phyloP scores from a whole-genome alignment of 306 rosid species.

The Trifolium repens region DNA sequence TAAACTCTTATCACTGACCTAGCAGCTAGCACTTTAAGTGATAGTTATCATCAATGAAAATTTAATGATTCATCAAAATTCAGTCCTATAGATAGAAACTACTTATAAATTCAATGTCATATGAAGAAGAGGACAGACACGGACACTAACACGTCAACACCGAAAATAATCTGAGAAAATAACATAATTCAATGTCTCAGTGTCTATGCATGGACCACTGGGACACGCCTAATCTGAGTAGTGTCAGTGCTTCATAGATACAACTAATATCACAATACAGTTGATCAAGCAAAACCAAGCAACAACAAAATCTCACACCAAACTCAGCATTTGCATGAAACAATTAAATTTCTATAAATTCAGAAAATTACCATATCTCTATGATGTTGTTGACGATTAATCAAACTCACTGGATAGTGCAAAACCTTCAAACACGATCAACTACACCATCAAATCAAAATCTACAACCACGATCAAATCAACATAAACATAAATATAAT shows the following conservation, averaged over 20 bases:
- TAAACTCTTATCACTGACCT: no score
- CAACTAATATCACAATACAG: not conserved
- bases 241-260: no score
- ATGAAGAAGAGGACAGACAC: no score
- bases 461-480: constrained; percentile 1
- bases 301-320: constrained; percentile 18
- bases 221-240: no score
- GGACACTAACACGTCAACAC: no score
- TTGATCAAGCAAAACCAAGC: constrained; percentile 11
- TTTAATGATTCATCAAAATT: not conserved
- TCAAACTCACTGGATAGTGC: constrained; percentile 29
- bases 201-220: no score
- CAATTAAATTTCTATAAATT: constrained; percentile 4
- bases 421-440: constrained; percentile 29
- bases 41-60: not conserved
- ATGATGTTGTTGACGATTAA: not conserved
- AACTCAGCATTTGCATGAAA: constrained; percentile 20
- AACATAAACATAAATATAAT: constrained; percentile 5
- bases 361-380: constrained; percentile 37
- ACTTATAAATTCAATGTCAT: not conserved
- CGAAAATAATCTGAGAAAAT: no score
- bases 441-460: constrained; percentile 29
- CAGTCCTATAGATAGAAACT: not conserved
- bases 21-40: no score
- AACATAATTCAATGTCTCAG: no score